Evolutionary conservation across 2,329 filamentous ascomycete genomes (phyloP), one percentile per base, ranked within the genome.

Genomic region (Pestalotiopsis sp.): DNA sequence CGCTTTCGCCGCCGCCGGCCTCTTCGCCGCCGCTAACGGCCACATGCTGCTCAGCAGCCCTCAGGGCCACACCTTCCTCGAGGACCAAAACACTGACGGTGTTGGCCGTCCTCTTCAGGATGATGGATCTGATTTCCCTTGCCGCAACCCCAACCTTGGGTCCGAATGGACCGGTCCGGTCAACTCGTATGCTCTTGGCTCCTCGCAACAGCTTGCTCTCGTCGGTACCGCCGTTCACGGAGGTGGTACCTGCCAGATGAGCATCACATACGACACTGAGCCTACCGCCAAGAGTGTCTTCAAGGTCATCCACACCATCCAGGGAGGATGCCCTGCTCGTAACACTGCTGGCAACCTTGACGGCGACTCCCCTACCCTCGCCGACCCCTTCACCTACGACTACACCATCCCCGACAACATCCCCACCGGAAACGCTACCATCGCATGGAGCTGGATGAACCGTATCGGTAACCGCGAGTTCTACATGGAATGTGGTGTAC

Each of bases 371-470:
- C 73, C 75, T 2, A 79, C 31, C 31, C 31, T 79, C 0, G 70
- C 70, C 0, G 82, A 86, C 49, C 86, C 89, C 0, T 86, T 86
- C 75, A 84, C 81, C 0, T 96, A 93, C 80, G 82, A 88, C 38
- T 97, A 91, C 82, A 87, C 82, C 0, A 89, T 98, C 5, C 95
- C 95, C 0, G 78, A 85, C 0, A 88, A 90, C 25, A 86, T 98
- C 61, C 88, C 91, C 9, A 83, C 90, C 1, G 96, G 95, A 3
- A 87, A 94, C 56, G 95, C 92, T 31, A 93, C 91, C 0, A 85
- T 98, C 4, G 93, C 93, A 0, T 98, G 95, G 94, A 94, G 94
- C 0, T 98, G 96, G 96, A 90, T 97, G 81, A 98, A 98, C 84
- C 92, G 92, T 69, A 77, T 97, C 11, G 96, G 96, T 2, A 97